A percentile compares a stretch with the other conserved stretches of the same genome.
phyloP scores from a whole-genome alignment of 768 basidiomycete genomes.

The Galerina sulciceps region DNA sequence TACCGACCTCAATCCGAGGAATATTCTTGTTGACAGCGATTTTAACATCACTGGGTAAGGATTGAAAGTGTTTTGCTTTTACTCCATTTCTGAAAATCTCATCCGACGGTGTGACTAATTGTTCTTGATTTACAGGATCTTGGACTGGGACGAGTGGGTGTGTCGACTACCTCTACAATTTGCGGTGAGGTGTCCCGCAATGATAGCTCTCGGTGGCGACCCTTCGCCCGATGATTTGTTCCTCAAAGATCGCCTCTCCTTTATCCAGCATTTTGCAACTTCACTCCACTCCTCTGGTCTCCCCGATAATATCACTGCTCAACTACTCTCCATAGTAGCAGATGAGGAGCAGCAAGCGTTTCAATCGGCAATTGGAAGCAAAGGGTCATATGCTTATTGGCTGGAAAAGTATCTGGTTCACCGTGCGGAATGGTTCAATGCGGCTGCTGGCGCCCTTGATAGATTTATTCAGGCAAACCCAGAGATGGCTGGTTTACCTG shows the following conservation, averaged over 20 bases:
- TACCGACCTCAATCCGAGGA: not conserved
- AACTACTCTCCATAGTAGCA: not conserved
- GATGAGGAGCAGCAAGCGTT: not conserved
- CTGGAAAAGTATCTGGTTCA: not conserved
- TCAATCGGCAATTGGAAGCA: not conserved
- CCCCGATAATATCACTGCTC: not conserved
- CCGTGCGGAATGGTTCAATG: not conserved
- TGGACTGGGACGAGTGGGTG: not conserved
- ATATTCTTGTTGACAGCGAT: not conserved
- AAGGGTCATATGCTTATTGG: not conserved
- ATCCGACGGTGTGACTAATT: not conserved
- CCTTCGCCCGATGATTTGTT: not conserved
- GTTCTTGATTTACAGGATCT: not conserved
- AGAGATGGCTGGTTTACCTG: not conserved
- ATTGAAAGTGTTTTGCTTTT: too few relatives aligned
- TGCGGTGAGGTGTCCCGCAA: not conserved
- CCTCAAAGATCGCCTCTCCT: not conserved
- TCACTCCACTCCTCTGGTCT: not conserved
- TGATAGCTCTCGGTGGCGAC: not conserved
- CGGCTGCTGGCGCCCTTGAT: not conserved
- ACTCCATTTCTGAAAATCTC: not conserved
- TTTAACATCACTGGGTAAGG: not conserved
- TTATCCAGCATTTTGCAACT: not conserved
- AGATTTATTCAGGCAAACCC: not conserved
- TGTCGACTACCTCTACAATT: not conserved